Conservation (phyloP, 2,329 filamentous ascomycete species). For the Xylariaceae sp. region DNA sequence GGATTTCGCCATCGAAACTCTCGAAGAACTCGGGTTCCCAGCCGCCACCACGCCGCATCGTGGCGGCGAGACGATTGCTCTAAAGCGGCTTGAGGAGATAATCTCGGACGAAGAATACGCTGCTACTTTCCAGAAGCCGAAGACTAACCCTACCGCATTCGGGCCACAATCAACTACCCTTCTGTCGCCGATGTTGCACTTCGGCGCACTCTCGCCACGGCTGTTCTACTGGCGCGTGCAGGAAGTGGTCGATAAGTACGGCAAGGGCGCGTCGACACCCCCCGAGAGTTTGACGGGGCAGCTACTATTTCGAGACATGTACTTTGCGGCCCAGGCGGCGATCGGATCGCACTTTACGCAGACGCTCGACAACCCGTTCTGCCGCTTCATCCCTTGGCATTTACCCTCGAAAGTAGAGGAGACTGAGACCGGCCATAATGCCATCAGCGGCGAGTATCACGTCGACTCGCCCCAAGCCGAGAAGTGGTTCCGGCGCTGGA, state of each 20-base stretch:
- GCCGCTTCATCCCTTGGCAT: slow-evolving; percentile 80
- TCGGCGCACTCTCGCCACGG: slow-evolving; percentile 70
- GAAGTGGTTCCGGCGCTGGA: slow-evolving; percentile 69
- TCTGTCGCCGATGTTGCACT: slow-evolving; percentile 74
- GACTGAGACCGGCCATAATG: slow-evolving; percentile 44
- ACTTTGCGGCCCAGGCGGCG: slow-evolving; percentile 74
- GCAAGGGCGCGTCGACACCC: slow-evolving; percentile 59
- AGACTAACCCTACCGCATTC: slow-evolving; percentile 74
- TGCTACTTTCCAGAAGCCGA: slow-evolving; percentile 75
- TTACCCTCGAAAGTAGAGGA: slow-evolving; percentile 61
- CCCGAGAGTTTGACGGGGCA: slow-evolving; percentile 74
- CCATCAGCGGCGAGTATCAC: slow-evolving; percentile 62
- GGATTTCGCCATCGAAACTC: slow-evolving; percentile 71
- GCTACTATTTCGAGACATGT: slow-evolving; percentile 80
- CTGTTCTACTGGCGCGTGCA: slow-evolving; percentile 74
- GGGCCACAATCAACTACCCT: slow-evolving; percentile 73
- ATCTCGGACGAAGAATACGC: slow-evolving; percentile 67
- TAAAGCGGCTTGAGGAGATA: slow-evolving; percentile 60
- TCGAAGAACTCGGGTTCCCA: slow-evolving; percentile 71
- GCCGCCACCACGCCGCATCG: slow-evolving; percentile 66
- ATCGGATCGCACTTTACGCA: slow-evolving; percentile 67
- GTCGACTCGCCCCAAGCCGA: slow-evolving; percentile 67
- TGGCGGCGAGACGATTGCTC: slow-evolving; percentile 70
- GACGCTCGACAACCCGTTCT: slow-evolving; percentile 65
- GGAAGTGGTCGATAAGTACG: slow-evolving; percentile 61